A percentile compares a stretch with the other conserved stretches of the same genome.
Conservation (phyloP, 768 basidiomycete species). For the Dendrothele bispora region DNA sequence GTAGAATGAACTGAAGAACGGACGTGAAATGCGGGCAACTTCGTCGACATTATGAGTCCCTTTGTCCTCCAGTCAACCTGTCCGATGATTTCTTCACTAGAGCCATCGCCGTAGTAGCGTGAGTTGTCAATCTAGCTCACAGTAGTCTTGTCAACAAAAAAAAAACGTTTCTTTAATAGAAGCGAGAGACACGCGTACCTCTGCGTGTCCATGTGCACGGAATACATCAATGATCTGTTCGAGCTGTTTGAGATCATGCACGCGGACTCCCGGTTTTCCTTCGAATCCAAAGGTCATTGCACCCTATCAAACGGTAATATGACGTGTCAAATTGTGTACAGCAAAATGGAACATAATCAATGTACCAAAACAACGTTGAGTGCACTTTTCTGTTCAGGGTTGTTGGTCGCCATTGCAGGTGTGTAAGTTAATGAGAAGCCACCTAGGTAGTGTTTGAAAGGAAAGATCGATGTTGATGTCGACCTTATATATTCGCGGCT, state of each 20-base stretch:
- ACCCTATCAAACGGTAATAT: conserved; percentile 1
- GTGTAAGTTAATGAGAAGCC: too few relatives aligned
- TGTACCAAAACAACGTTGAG: conserved; percentile 15
- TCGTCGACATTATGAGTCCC: conserved; percentile 45
- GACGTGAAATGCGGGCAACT: conserved; percentile 38
- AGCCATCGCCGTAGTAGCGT: conserved; percentile 10
- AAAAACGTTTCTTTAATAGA: too few relatives aligned
- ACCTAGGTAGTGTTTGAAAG: too few relatives aligned
- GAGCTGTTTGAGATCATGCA: conserved; percentile 10
- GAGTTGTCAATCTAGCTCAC: conserved; percentile 10
- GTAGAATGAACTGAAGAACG: too few relatives aligned
- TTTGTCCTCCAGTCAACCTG: conserved; percentile 39
- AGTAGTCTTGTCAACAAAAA: not conserved
- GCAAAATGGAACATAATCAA: not conserved
- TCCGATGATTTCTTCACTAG: conserved; percentile 33
- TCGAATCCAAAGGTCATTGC: conserved; percentile 13
- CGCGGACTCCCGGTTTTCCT: conserved; percentile 4
- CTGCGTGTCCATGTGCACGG: conserved; percentile 43
- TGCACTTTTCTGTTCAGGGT: conserved; percentile 8
- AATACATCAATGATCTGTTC: conserved; percentile 42
- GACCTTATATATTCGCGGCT: too few relatives aligned
- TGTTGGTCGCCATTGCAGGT: too few relatives aligned
- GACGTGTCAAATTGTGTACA: not conserved
- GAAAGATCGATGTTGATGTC: too few relatives aligned
- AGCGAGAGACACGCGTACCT: conserved; percentile 26